Conservation (phyloP, 2,329 filamentous ascomycete genomes). For the Pseudomassariella vexata region DNA sequence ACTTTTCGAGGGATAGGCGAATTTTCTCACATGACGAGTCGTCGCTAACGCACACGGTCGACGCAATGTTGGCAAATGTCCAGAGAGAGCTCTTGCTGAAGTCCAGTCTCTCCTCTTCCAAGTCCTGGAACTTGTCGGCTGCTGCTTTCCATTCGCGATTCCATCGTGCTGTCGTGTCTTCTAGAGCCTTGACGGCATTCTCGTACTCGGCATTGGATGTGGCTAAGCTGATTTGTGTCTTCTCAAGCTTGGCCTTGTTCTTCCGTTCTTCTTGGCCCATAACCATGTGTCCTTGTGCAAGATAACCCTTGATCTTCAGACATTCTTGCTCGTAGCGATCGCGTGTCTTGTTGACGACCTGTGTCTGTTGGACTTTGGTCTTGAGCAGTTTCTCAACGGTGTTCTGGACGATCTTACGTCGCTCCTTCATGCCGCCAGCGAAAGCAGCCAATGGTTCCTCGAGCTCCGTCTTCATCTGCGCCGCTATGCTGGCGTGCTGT, state of each 20-base stretch:
- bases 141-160: constrained; percentile 98
- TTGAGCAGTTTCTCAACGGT: constrained; percentile 94
- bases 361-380: constrained; percentile 85
- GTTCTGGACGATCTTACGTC: constrained; percentile 90
- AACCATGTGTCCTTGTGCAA: constrained; percentile 98
- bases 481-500: constrained; percentile 81
- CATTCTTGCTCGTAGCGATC: constrained; percentile 98
- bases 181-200: constrained; percentile 81
- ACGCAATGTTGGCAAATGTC: constrained; percentile 96
- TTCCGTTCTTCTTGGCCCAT: constrained; percentile 99
- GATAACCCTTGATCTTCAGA: constrained; percentile 95
- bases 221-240: constrained; percentile 93
- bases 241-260: constrained; percentile 97
- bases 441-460: constrained; percentile 92
- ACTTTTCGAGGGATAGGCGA: constrained; percentile 83
- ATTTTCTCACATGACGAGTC: constrained; percentile 97
- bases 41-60: constrained; percentile 95
- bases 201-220: constrained; percentile 92
- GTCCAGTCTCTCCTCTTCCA: constrained; percentile 94
- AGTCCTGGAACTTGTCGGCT: constrained; percentile 97
- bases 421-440: constrained; percentile 90
- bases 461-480: constrained; percentile 92
- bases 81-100: constrained; percentile 97
- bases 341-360: constrained; percentile 87
- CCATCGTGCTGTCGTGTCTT: constrained; percentile 93